Conservation (phyloP, 2,329 filamentous ascomycete species). For the Cladosporium sp. region DNA sequence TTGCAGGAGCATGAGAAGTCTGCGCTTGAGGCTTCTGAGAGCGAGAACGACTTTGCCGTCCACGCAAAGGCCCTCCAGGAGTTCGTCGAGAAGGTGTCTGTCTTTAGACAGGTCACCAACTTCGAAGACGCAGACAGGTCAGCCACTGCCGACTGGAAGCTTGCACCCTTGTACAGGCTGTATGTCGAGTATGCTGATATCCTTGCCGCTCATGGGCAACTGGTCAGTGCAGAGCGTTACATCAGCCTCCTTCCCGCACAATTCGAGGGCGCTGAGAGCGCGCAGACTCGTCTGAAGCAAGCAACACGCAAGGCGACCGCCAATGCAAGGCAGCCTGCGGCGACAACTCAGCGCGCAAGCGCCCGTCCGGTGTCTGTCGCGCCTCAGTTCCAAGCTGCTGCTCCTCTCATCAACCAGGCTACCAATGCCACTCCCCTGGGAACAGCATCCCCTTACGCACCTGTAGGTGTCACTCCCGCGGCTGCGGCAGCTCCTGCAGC, state of each 20-base stretch:
- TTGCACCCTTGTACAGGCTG: slow-evolving; percentile 81
- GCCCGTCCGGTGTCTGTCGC: slow-evolving; percentile 10
- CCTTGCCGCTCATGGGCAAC: slow-evolving; percentile 79
- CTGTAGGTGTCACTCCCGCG: slow-evolving; percentile 27
- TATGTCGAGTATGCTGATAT: slow-evolving; percentile 97
- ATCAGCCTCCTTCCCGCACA: slow-evolving; percentile 75
- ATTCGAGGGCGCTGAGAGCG: slow-evolving; percentile 82
- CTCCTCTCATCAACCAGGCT: slow-evolving; percentile 34
- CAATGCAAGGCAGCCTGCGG: slow-evolving; percentile 35
- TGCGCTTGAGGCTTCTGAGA: slow-evolving; percentile 56
- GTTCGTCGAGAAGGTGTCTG: slow-evolving; percentile 96
- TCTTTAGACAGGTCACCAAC: slow-evolving; percentile 90
- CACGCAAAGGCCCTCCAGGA: slow-evolving; percentile 83
- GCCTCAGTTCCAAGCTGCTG: slow-evolving; percentile 28
- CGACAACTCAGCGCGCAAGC: slow-evolving; percentile 13
- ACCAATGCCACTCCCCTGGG: slow-evolving; percentile 22
- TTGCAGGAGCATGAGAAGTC: slow-evolving; percentile 76
- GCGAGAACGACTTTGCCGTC: slow-evolving; percentile 81
- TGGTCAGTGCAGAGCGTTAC: slow-evolving; percentile 84
- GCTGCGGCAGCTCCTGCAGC: slow-evolving; percentile 29
- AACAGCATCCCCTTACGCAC: slow-evolving; percentile 6
- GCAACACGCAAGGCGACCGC: slow-evolving; percentile 56
- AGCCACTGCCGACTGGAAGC: slow-evolving; percentile 77
- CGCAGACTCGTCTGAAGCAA: slow-evolving; percentile 75
- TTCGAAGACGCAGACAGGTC: slow-evolving; percentile 74